Evolutionary conservation across 2,329 filamentous ascomycete species (phyloP), one percentile per base, ranked within the genome.

Genomic region (Alternaria infectoria): DNA sequence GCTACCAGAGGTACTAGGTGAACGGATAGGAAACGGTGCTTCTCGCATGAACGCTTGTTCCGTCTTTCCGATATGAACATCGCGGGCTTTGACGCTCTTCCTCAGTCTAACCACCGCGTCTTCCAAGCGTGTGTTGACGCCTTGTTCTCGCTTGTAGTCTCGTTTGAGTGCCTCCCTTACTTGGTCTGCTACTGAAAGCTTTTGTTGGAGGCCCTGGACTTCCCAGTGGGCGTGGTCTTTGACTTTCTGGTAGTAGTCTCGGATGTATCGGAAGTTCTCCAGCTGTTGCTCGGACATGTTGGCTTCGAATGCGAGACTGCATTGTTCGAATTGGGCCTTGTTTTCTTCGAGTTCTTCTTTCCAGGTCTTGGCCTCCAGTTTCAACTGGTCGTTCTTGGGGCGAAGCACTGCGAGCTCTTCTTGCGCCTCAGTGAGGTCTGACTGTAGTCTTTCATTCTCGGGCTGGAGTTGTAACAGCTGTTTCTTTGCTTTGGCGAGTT

Each of bases 241-340:
- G 6, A 36, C 57, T 6, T 67, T 66, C 10, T 52, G 30, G 28
- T 60, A 49, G 49, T 70, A 70, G 5, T 64, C 55, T 50, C 54
- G 49, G 54, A 69, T 65, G 44, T 66, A 65, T 3, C 28, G 12
- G 13, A 56, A 36, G 15, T 43, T 45, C 13, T 68, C 68, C 2
- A 52, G 25, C 6, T 47, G 23, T 23, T 61, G 54, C 6, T 36
- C n/a, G 3, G 59, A 7, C 13, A 47, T 44, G 12, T 10, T 21
- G 1, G 23, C 17, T 50, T 65, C 63, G 5, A 66, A 60, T 6
- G 36, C 65, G 5, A 6, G 19, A 2, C 12, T 45, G 6, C 56
- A 25, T 45, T 59, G 43, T 9, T 63, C 55, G 10, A 54, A 49
- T 25, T 62, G 54, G 5, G 26, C 15, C 12, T 62, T 54, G 21